A percentile compares a stretch with the other conserved stretches of the same genome.
Evolutionary conservation across 768 basidiomycete species (phyloP).

Genomic region (Tricholoma saponaceum): DNA sequence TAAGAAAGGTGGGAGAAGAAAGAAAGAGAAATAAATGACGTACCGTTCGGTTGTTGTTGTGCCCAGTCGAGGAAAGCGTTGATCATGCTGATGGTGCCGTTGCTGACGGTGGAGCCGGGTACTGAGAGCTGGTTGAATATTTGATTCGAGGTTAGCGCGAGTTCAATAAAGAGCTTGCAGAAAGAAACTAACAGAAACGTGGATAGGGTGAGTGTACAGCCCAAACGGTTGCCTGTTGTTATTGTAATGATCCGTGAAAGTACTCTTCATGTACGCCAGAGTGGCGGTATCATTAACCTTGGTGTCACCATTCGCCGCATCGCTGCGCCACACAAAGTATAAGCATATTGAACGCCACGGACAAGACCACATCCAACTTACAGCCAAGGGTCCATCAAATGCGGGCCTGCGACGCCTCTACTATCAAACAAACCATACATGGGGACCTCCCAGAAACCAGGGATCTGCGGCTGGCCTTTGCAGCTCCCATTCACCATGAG

Average conservation of each 20-base stretch:
- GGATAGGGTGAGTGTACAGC: constrained; percentile 79
- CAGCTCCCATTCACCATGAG: constrained; percentile 50
- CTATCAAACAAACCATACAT: constrained; percentile 78
- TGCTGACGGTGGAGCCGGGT: constrained; percentile 50
- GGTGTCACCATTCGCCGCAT: constrained; percentile 48
- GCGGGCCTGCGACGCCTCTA: constrained; percentile 47
- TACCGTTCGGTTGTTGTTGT: constrained; percentile 62
- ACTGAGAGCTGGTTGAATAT: constrained; percentile 38
- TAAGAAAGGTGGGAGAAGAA: neutral
- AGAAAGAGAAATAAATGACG: neutral
- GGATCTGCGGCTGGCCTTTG: constrained; percentile 65
- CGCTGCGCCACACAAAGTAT: constrained; percentile 25
- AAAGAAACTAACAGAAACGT: constrained; percentile 47
- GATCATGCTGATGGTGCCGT: constrained; percentile 67
- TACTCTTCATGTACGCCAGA: constrained; percentile 66
- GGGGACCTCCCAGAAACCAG: constrained; percentile 82
- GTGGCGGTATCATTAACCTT: constrained; percentile 57
- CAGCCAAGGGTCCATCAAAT: constrained; percentile 86
- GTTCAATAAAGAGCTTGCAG: neutral
- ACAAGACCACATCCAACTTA: constrained; percentile 27
- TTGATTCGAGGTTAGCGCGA: too few species aligned
- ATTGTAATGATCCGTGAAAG: constrained; percentile 72
- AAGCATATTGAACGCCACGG: neutral
- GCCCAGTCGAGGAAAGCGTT: constrained; percentile 82
- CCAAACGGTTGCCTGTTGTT: constrained; percentile 77